Conservation (phyloP, 2,329 filamentous ascomycete genomes). For the Myriosclerotinia scirpicola region DNA sequence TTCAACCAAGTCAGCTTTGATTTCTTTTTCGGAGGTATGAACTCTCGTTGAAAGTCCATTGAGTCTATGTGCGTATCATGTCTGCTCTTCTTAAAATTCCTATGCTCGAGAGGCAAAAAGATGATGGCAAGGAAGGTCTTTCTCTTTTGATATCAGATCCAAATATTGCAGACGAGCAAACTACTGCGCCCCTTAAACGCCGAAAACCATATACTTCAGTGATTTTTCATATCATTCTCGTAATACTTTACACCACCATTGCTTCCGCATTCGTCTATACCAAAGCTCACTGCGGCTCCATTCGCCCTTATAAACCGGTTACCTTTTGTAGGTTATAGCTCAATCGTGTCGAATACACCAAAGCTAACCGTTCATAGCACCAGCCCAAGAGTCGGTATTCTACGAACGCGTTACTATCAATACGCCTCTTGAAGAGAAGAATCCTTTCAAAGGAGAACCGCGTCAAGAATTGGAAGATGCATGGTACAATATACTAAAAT, state of each 20-base stretch:
- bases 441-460: neutral
- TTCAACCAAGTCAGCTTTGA: neutral
- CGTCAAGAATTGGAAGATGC: neutral
- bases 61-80: neutral
- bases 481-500: neutral
- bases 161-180: neutral
- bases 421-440: neutral
- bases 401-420: conserved; percentile 9
- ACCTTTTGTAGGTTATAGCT: neutral
- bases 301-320: neutral
- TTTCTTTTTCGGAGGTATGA: neutral
- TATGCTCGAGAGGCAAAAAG: neutral
- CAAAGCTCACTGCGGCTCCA: neutral
- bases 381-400: neutral
- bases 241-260: neutral
- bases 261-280: neutral
- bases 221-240: neutral
- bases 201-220: neutral
- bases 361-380: neutral
- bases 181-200: neutral
- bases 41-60: neutral
- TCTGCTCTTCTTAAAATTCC: no score
- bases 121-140: no score
- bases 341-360: neutral
- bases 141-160: neutral